Evolutionary conservation across 2,329 filamentous ascomycete genomes (phyloP).

Genomic region (Xylaria sp.): DNA sequence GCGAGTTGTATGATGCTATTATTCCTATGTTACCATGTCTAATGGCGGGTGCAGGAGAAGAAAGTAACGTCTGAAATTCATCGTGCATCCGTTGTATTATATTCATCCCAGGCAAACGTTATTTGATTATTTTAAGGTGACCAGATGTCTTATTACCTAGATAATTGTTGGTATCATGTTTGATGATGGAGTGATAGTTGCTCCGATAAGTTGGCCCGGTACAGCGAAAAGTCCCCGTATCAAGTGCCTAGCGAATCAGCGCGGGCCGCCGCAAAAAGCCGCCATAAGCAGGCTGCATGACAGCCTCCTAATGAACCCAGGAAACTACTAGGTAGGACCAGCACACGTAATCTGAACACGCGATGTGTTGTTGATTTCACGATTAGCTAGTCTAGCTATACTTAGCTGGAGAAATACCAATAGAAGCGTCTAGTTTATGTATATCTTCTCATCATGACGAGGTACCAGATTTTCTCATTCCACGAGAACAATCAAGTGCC

Average conservation of each 20-base stretch:
- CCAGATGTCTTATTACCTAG: not conserved
- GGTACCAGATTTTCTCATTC: not conserved
- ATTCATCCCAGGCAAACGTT: not conserved
- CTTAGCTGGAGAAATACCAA: not conserved
- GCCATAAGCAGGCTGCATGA: conserved; percentile 31
- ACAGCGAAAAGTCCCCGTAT: conserved; percentile 11
- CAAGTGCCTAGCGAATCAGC: not conserved
- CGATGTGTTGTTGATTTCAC: not conserved
- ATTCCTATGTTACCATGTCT: not conserved
- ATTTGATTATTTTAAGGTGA: not conserved
- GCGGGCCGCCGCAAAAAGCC: not conserved
- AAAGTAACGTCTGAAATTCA: not conserved
- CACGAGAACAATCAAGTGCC: too few species aligned
- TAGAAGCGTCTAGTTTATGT: not conserved
- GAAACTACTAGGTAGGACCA: not conserved
- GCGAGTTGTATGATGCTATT: not conserved
- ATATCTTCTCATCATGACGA: not conserved
- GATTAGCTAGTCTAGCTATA: not conserved
- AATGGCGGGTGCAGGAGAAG: not conserved
- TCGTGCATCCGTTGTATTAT: not conserved
- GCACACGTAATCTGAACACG: not conserved
- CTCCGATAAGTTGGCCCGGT: conserved; percentile 9
- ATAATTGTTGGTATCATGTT: not conserved
- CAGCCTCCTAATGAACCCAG: not conserved
- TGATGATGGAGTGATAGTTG: conserved; percentile 31